Evolutionary conservation across 192 early-diverging fungal genomes (phyloP).

Genomic region (Entomortierella chlamydospora): DNA sequence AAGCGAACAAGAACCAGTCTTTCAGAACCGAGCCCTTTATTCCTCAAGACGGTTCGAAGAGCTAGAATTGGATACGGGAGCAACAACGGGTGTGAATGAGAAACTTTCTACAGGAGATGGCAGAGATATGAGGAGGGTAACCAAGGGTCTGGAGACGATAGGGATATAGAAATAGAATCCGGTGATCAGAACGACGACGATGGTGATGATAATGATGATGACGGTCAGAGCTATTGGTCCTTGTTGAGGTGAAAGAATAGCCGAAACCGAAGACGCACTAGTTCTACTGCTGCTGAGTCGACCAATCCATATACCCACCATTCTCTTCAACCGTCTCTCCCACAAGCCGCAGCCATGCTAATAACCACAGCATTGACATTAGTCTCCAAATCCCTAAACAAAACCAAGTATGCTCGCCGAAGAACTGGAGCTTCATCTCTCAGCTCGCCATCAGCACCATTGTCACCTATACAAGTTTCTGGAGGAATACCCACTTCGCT

Average conservation of each 20-base stretch:
- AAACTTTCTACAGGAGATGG: not conserved
- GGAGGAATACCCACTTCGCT: not conserved
- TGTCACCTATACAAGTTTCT: not conserved
- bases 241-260: constrained; percentile 14
- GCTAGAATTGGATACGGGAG: constrained; percentile 23
- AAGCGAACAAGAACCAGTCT: not conserved
- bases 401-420: constrained; percentile 7
- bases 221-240: constrained; percentile 10
- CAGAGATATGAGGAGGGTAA: not conserved
- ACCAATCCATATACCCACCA: not conserved
- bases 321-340: constrained; percentile 4
- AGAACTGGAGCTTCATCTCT: not conserved
- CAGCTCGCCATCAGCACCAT: not conserved
- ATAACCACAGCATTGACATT: not conserved
- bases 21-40: constrained; percentile 8
- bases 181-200: not conserved
- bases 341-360: not conserved
- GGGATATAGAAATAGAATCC: not conserved
- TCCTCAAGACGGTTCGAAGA: constrained; percentile 26
- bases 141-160: not conserved
- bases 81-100: not conserved
- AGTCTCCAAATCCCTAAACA: not conserved
- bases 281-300: not conserved
- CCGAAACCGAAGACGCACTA: not conserved
- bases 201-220: not conserved